Percentiles rank a stretch among this genome's conserved stretches.
Conservation (phyloP, 2,329 filamentous ascomycete genomes). For the Myriosclerotinia curreyana region DNA sequence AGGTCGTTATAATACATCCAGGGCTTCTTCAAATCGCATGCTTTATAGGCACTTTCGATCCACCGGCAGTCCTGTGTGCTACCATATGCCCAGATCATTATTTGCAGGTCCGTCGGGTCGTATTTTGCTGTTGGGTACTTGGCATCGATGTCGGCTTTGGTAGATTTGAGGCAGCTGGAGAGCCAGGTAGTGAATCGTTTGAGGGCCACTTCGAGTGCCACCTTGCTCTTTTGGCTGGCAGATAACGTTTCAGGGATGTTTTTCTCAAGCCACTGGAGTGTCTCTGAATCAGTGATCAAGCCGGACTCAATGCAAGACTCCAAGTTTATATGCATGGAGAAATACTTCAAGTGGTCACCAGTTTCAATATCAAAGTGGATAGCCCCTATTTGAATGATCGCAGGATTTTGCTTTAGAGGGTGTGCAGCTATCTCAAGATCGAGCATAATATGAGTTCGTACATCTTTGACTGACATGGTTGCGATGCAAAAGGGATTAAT, state of each 20-base stretch:
- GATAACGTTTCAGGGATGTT: neutral
- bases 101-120: conserved; percentile 2
- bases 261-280: conserved; percentile 8
- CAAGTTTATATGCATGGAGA: conserved; percentile 1
- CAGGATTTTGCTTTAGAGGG: conserved; percentile 4
- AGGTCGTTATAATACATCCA: conserved; percentile 6
- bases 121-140: conserved; percentile 3
- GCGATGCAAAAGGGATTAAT: neutral
- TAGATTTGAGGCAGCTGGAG: neutral
- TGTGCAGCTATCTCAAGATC: conserved; percentile 16
- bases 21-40: neutral
- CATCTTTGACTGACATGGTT: conserved; percentile 8
- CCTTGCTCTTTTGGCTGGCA: conserved; percentile 8
- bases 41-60: conserved; percentile 5
- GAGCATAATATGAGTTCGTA: conserved; percentile 12
- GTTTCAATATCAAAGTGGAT: conserved; percentile 11
- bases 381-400: conserved; percentile 15
- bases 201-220: neutral
- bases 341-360: neutral
- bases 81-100: conserved; percentile 14
- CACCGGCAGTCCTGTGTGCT: conserved; percentile 9
- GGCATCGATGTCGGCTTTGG: neutral
- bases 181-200: neutral
- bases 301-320: neutral
- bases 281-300: conserved; percentile 1